A percentile compares a stretch with the other conserved stretches of the same genome.
These are phyloP conservation scores for Solanum dulcamara DNA, from an alignment of 257 asterid genomes.

Conservation along the genomic window DNA sequence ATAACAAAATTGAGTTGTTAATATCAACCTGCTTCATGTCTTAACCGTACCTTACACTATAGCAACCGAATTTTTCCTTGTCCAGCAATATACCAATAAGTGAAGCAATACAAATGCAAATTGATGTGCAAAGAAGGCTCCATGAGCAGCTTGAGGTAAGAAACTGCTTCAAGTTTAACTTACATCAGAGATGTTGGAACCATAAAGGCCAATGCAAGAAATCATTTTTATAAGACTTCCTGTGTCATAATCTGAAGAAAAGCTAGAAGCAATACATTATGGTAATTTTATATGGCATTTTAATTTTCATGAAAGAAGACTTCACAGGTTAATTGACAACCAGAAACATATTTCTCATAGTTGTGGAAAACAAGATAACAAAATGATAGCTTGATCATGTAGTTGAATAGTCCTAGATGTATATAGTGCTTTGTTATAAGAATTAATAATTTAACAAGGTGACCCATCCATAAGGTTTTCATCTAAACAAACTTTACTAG, in stretches of 20 bases:
- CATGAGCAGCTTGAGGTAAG: slow-evolving; percentile 88
- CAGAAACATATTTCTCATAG: neutral
- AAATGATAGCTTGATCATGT: neutral
- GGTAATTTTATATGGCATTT: neutral
- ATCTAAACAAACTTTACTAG: neutral
- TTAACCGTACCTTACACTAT: neutral
- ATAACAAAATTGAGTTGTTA: neutral
- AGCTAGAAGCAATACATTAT: neutral
- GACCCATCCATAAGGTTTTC: neutral
- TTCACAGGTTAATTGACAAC: neutral
- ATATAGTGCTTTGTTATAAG: neutral
- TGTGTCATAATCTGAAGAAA: neutral
- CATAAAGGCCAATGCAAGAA: neutral
- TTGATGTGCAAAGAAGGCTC: slow-evolving; percentile 73
- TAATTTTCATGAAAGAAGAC: neutral
- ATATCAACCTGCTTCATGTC: neutral
- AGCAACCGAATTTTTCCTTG: neutral
- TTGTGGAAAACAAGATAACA: neutral
- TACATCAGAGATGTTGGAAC: neutral
- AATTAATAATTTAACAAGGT: neutral
- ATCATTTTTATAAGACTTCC: neutral
- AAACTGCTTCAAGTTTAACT: neutral
- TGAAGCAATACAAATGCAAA: slow-evolving; percentile 80
- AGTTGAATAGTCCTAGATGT: neutral
- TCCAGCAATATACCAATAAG: slow-evolving; percentile 57